phyloP scores from a whole-genome alignment of 192 early-diverging fungal species.

The Globomyces pollinis-pini region DNA sequence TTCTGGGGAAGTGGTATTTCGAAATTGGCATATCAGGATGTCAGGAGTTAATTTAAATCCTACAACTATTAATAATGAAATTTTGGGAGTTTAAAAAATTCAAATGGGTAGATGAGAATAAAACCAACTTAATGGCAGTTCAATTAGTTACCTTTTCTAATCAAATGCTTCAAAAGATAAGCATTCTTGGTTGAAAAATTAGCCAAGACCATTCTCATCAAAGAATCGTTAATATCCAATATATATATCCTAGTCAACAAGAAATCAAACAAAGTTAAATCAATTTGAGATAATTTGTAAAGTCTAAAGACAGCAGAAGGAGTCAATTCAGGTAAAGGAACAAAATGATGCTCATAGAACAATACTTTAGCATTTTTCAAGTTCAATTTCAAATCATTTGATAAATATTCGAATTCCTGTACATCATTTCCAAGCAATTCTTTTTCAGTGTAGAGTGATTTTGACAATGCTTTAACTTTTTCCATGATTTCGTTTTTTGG shows the following conservation, averaged over 20 bases:
- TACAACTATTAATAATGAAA: background rate
- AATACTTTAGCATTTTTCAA: background rate
- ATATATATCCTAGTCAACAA: constrained; percentile 2
- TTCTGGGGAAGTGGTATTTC: background rate
- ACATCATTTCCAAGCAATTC: constrained; percentile 7
- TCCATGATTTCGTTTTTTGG: too few species aligned
- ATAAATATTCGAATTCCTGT: constrained; percentile 4
- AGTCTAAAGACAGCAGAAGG: constrained; percentile 5
- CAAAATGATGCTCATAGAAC: background rate
- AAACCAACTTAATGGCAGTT: too few species aligned
- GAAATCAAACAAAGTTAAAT: constrained; percentile 1
- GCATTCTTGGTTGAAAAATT: background rate
- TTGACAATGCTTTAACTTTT: too few species aligned
- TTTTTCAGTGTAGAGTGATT: background rate
- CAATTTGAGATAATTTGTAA: background rate
- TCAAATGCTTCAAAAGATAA: constrained; percentile 1
- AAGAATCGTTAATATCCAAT: background rate
- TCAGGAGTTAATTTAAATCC: background rate
- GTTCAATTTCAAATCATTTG: constrained; percentile 7
- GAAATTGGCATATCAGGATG: background rate
- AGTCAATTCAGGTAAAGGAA: constrained; percentile 7
- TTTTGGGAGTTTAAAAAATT: too few species aligned
- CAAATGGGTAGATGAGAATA: too few species aligned
- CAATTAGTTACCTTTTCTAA: background rate
- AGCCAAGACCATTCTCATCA: background rate